These are phyloP conservation scores for Leucocoprinus birnbaumii DNA, from an alignment of 768 basidiomycete species.

Conservation along the genomic window DNA sequence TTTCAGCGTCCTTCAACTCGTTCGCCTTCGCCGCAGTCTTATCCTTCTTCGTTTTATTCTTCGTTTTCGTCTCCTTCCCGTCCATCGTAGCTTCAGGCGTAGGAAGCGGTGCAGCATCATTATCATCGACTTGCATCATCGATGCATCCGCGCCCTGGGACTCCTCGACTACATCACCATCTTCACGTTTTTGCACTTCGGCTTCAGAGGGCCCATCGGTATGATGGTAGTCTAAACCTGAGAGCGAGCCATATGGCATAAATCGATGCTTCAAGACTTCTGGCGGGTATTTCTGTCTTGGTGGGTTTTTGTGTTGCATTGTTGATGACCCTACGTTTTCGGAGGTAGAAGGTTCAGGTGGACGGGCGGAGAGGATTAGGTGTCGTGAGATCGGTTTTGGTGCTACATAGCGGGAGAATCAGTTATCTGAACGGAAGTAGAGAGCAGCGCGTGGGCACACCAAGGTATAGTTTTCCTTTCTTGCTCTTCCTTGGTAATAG, in stretches of 20 bases:
- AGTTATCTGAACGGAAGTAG: not conserved
- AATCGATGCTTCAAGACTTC: conserved; percentile 64
- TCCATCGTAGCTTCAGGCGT: not conserved
- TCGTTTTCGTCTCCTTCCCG: conserved; percentile 11
- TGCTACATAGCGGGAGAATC: conserved; percentile 31
- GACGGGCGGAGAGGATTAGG: conserved; percentile 54
- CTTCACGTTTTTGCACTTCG: conserved; percentile 23
- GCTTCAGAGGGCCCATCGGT: conserved; percentile 8
- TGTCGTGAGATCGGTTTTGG: conserved; percentile 58
- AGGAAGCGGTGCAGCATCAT: not conserved
- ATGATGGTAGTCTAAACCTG: not conserved
- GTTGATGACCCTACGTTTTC: conserved; percentile 17
- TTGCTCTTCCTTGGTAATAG: conserved; percentile 64
- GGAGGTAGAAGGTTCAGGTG: conserved; percentile 32
- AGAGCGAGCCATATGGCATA: conserved; percentile 56
- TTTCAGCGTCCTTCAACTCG: not conserved
- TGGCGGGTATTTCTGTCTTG: conserved; percentile 54
- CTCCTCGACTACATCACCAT: not conserved
- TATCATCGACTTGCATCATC: conserved; percentile 3
- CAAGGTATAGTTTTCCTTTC: conserved; percentile 53
- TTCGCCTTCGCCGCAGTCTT: conserved; percentile 42
- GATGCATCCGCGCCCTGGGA: conserved; percentile 16
- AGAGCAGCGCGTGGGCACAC: conserved; percentile 30
- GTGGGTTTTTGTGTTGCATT: conserved; percentile 43
- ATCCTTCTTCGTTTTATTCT: conserved; percentile 23